phyloP scores from a whole-genome alignment of 176 grass and related monocot genomes.

The Olyra latifolia region DNA sequence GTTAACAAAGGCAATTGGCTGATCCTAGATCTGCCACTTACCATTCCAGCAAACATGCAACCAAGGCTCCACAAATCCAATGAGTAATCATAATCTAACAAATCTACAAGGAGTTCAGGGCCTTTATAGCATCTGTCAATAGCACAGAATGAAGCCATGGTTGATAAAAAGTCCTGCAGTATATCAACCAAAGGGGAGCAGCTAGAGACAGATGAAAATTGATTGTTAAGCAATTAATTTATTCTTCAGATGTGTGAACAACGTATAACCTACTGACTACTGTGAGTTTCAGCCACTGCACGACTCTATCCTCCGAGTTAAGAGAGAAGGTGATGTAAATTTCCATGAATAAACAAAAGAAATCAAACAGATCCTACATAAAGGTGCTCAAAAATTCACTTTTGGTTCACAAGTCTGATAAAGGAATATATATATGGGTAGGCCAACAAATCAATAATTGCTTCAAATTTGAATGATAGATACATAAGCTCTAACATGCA shows the following conservation, averaged over 20 bases:
- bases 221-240: background rate
- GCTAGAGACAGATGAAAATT: background rate
- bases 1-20: constrained; percentile 13
- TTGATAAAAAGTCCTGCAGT: background rate
- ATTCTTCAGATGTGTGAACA: constrained; percentile 1
- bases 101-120: constrained; percentile 94
- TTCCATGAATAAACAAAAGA: constrained; percentile 10
- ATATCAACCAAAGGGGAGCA: background rate
- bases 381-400: background rate
- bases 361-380: background rate
- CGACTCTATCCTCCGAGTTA: background rate
- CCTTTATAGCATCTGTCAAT: constrained; percentile 74
- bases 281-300: background rate
- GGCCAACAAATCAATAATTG: background rate
- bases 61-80: constrained; percentile 99
- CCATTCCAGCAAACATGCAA: constrained; percentile 96
- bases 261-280: constrained; percentile 13
- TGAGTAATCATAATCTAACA: constrained; percentile 98
- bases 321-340: background rate
- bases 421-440: constrained; percentile 2
- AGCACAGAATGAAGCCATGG: background rate
- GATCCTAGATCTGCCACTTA: constrained; percentile 39
- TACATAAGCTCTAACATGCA: background rate
- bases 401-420: background rate
- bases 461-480: constrained; percentile 24